Conservation (phyloP, 441 rosid species). For the Pelargonium cotyledonis region DNA sequence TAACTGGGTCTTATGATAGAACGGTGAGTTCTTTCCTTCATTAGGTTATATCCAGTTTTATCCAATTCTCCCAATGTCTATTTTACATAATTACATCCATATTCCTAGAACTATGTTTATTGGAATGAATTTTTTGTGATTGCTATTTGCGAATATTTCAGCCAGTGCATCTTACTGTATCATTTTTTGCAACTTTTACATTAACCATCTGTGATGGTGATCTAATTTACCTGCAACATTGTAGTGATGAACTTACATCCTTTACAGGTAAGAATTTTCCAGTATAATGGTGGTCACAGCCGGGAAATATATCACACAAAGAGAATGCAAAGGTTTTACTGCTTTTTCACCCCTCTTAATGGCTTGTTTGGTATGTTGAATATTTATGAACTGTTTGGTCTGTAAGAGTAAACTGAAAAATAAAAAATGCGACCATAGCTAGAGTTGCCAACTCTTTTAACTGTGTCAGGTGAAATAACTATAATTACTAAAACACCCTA, state of each 20-base stretch:
- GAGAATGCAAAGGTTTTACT: constrained; percentile 89
- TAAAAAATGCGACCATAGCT: too few relatives aligned
- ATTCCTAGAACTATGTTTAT: not conserved
- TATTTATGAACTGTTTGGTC: not conserved
- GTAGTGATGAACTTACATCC: not conserved
- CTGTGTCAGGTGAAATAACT: too few relatives aligned
- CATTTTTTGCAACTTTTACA: not conserved
- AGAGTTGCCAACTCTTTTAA: too few relatives aligned
- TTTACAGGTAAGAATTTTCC: constrained; percentile 74
- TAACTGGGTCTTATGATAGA: constrained; percentile 94
- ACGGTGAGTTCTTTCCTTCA: constrained; percentile 44
- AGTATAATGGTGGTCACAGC: constrained; percentile 83
- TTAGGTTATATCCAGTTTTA: constrained; percentile 2
- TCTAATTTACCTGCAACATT: not conserved
- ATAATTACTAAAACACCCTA: too few relatives aligned
- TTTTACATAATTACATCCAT: not conserved
- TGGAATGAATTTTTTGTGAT: not conserved
- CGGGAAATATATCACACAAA: constrained; percentile 87
- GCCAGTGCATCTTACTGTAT: not conserved
- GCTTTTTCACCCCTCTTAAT: constrained; percentile 5
- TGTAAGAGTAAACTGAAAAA: too few relatives aligned
- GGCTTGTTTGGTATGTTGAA: constrained; percentile 5
- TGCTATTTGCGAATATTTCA: not conserved
- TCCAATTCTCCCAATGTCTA: not conserved
- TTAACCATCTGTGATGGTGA: not conserved